These are phyloP conservation scores for Hysterium pulicare DNA, from an alignment of 2,329 filamentous ascomycete species.

Conservation along the genomic window DNA sequence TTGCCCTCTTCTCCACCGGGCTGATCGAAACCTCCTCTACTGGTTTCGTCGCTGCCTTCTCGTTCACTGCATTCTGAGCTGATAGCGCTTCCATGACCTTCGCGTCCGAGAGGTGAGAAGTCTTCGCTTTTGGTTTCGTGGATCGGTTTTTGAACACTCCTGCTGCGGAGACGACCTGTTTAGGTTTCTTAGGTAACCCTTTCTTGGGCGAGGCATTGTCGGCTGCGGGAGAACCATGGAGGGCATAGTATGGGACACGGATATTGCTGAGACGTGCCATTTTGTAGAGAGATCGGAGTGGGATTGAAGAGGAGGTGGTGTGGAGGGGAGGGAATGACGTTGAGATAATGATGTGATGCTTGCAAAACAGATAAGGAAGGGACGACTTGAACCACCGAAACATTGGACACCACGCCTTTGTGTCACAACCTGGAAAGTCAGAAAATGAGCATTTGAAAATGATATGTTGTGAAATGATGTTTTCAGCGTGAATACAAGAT, in stretches of 20 bases:
- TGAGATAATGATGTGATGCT: neutral
- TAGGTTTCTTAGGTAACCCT: constrained; percentile 2
- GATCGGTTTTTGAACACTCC: constrained; percentile 20
- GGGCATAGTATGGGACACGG: too few species aligned
- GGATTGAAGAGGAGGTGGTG: neutral
- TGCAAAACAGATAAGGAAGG: neutral
- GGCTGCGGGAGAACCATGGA: too few species aligned
- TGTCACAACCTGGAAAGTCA: too few species aligned
- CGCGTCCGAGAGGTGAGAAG: neutral
- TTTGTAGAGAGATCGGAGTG: too few species aligned
- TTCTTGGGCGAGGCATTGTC: neutral
- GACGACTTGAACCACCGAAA: too few species aligned
- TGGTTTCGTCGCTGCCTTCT: too few species aligned
- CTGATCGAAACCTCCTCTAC: too few species aligned
- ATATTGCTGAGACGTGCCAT: neutral
- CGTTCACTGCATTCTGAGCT: neutral
- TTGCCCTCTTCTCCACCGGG: too few species aligned
- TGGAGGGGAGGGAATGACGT: neutral
- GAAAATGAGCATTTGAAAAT: too few species aligned
- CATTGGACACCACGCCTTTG: too few species aligned
- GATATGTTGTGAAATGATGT: too few species aligned
- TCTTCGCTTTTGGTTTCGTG: neutral
- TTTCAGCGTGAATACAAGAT: constrained; percentile 3
- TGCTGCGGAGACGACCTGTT: constrained; percentile 13
- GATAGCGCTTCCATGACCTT: neutral